Percentiles rank a stretch among this genome's conserved stretches.
Evolutionary conservation across 2,329 filamentous ascomycete species (phyloP).

Genomic region (Hymenoscyphus salicellus): DNA sequence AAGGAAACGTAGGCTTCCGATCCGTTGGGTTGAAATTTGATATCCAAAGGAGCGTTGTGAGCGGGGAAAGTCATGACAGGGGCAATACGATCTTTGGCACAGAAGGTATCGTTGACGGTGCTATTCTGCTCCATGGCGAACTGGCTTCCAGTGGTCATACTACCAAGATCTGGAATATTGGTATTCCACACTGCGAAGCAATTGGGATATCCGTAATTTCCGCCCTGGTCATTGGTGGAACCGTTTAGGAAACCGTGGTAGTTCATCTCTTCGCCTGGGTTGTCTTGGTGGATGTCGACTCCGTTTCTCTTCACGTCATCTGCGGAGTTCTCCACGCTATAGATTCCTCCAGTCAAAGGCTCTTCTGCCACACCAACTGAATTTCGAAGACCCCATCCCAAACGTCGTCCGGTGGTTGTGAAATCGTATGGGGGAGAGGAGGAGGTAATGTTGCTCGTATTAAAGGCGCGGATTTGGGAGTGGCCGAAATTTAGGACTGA

Average conservation of each 20-base stretch:
- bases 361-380: slow-evolving; percentile 69
- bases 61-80: slow-evolving; percentile 61
- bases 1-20: slow-evolving; percentile 62
- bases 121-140: slow-evolving; percentile 43
- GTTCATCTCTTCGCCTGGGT: slow-evolving; percentile 73
- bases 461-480: slow-evolving; percentile 65
- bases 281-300: slow-evolving; percentile 62
- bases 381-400: slow-evolving; percentile 71
- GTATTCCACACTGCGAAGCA: slow-evolving; percentile 67
- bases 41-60: slow-evolving; percentile 69
- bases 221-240: slow-evolving; percentile 37
- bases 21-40: slow-evolving; percentile 60
- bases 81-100: slow-evolving; percentile 43
- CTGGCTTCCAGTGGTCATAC: slow-evolving; percentile 48
- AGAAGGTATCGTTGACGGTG: slow-evolving; percentile 45
- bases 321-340: slow-evolving; percentile 67
- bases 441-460: slow-evolving; percentile 38
- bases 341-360: slow-evolving; percentile 49
- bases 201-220: slow-evolving; percentile 68
- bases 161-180: slow-evolving; percentile 41
- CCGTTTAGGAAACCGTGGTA: slow-evolving; percentile 58
- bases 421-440: slow-evolving; percentile 43
- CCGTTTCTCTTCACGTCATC: slow-evolving; percentile 59
- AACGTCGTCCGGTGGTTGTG: slow-evolving; percentile 45
- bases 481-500: slow-evolving; percentile 52